Percentiles rank a stretch among this genome's conserved stretches.
These are phyloP conservation scores for Trypanosoma cruzi DNA, from an alignment of 208 protist genomes.

Conservation along the genomic window DNA sequence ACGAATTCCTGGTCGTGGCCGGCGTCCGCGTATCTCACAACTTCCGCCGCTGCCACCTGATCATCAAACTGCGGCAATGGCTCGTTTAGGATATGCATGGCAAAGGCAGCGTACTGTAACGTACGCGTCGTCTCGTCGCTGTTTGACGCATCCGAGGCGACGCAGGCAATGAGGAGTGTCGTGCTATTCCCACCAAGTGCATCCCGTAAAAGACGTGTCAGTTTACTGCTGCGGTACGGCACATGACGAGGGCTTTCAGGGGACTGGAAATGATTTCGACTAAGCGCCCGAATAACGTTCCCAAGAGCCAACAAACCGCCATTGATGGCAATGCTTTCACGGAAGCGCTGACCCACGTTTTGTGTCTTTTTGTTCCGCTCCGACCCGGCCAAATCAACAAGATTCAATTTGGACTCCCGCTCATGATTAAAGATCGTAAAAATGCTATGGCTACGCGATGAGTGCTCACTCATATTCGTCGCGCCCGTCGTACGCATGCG, in stretches of 20 bases:
- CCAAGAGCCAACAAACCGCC: constrained; percentile 89
- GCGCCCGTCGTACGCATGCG: constrained; percentile 83
- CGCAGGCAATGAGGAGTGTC: constrained; percentile 89
- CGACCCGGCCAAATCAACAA: constrained; percentile 95
- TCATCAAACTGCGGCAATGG: constrained; percentile 54
- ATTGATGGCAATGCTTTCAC: constrained; percentile 95
- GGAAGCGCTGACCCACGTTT: constrained; percentile 80
- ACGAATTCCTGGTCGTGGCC: background rate
- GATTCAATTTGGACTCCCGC: constrained; percentile 71
- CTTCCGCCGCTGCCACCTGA: constrained; percentile 17
- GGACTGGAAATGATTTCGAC: constrained; percentile 46
- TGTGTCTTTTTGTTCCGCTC: constrained; percentile 85
- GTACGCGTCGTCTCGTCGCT: constrained; percentile 90
- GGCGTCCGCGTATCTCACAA: background rate
- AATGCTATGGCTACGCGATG: constrained; percentile 91
- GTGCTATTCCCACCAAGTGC: constrained; percentile 88
- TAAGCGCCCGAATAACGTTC: constrained; percentile 93
- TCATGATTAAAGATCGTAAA: constrained; percentile 88
- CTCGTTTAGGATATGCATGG: constrained; percentile 88
- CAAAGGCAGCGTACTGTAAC: constrained; percentile 92
- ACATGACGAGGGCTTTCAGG: constrained; percentile 51
- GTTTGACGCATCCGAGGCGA: constrained; percentile 71
- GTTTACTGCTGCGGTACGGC: constrained; percentile 90
- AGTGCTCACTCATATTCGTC: constrained; percentile 91
- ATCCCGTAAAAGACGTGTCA: constrained; percentile 91